Evolutionary conservation across 768 basidiomycete species (phyloP), one percentile per base, ranked within the genome.

Genomic region (Boletus vinaceobasis): DNA sequence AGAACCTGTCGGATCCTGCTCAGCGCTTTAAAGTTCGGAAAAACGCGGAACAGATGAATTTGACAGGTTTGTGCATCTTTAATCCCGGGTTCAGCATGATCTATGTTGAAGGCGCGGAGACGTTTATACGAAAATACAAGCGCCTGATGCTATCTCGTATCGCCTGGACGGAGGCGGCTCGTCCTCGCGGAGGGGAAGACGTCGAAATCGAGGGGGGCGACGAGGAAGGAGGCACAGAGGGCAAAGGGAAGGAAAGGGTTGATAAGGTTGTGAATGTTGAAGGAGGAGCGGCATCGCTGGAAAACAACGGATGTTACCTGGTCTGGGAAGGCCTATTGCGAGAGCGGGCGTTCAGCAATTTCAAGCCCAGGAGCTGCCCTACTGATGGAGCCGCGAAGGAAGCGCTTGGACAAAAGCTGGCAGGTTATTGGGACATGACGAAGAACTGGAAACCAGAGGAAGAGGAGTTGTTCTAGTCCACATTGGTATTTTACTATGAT

Each of bases 1-100:
- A 88, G 68, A 87, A 82, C 52, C 83, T 99, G 43, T 80, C 85
- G n/a, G 94, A 98, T 68, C 93, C 89, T 1, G 79, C 90, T 11
- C 97, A 99, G 63, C 87, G 90, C 56, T 98, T 93, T 79, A 99
- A 98, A 76, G 90, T 98, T 49, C 86, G 90, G 55, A 94, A 91
- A 78, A 98, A 98, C 64, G 97, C 97, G 1, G 90, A 96, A 65
- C 93, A 97, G 68, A 79, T 88, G 68, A 85, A 83, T 56, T 77
- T 98, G 14, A 87, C 91, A 0, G 97, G 97, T 10, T 75, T 95
- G 35, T 93, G 90, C 65, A 87, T 97, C 65, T 93, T 93, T 81
- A 85, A 95, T 66, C 88, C 93, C 0, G 73, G 80, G 31, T 98
- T 98, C 77, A 87, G 81, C 64, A 80, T 98, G 77, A 85, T 99